Percentiles rank a stretch among this genome's conserved stretches.
Conservation (phyloP, 202 grass and related monocot genomes). For the Schoenoplectus triqueter region DNA sequence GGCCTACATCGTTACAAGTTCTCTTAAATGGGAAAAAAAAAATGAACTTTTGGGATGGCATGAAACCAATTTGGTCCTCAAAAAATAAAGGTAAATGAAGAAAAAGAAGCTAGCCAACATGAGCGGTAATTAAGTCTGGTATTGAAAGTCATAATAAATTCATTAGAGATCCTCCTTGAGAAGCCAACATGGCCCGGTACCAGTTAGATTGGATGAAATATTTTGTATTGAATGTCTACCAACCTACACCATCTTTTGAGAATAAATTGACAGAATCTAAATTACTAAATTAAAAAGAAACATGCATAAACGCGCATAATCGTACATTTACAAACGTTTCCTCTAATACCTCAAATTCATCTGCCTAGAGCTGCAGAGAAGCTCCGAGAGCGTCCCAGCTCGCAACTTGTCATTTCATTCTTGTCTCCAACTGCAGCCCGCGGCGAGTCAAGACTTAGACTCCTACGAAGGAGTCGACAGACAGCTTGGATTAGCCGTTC, state of each 20-base stretch:
- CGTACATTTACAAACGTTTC: background rate
- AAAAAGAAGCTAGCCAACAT: too few relatives aligned
- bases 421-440: background rate
- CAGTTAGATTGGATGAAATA: constrained; percentile 16
- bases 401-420: background rate
- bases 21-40: background rate
- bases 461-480: constrained; percentile 64
- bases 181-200: background rate
- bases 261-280: background rate
- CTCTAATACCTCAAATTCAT: constrained; percentile 18
- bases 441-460: constrained; percentile 38
- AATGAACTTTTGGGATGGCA: too few relatives aligned
- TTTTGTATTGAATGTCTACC: background rate
- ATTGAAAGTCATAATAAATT: too few relatives aligned
- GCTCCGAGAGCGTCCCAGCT: constrained; percentile 29
- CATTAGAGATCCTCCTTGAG: too few relatives aligned
- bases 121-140: too few relatives aligned
- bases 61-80: too few relatives aligned
- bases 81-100: too few relatives aligned
- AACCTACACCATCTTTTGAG: background rate
- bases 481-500: constrained; percentile 63
- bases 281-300: too few relatives aligned
- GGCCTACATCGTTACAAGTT: background rate
- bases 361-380: constrained; percentile 30
- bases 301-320: background rate